Percentiles rank a stretch among this genome's conserved stretches.
phyloP scores from a whole-genome alignment of 768 basidiomycete species.

The Leccinum broughii region DNA sequence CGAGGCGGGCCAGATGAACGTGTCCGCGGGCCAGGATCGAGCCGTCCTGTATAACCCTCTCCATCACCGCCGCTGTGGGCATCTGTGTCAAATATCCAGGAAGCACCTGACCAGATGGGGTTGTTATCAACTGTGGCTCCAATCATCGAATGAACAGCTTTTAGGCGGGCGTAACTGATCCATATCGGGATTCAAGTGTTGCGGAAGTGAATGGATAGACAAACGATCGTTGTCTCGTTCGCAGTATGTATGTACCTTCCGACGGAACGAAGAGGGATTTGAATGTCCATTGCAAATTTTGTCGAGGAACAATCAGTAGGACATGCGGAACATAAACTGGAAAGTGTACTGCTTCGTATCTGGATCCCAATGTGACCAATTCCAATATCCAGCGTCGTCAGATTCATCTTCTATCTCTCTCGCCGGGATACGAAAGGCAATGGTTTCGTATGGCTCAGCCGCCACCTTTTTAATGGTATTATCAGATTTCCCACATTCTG shows the following conservation, averaged over 20 bases:
- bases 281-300: conserved; percentile 8
- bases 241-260: background rate
- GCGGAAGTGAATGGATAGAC: background rate
- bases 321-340: conserved; percentile 91
- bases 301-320: conserved; percentile 29
- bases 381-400: conserved; percentile 88
- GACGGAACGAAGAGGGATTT: conserved; percentile 7
- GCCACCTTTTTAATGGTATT: conserved; percentile 65
- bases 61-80: background rate
- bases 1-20: background rate
- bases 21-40: background rate
- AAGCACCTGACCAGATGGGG: background rate
- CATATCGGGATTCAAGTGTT: conserved; percentile 5
- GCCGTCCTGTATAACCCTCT: background rate
- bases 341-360: conserved; percentile 98
- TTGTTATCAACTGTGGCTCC: background rate
- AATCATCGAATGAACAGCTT: background rate
- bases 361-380: conserved; percentile 99
- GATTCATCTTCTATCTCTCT: conserved; percentile 96
- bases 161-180: conserved; percentile 10
- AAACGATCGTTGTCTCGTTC: background rate
- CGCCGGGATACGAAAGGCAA: conserved; percentile 98
- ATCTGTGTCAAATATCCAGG: background rate
- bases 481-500: conserved; percentile 30
- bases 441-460: conserved; percentile 99